Base-by-base conservation (phyloP, 2,329 filamentous ascomycete species). In the Xylaria sp. region DNA sequence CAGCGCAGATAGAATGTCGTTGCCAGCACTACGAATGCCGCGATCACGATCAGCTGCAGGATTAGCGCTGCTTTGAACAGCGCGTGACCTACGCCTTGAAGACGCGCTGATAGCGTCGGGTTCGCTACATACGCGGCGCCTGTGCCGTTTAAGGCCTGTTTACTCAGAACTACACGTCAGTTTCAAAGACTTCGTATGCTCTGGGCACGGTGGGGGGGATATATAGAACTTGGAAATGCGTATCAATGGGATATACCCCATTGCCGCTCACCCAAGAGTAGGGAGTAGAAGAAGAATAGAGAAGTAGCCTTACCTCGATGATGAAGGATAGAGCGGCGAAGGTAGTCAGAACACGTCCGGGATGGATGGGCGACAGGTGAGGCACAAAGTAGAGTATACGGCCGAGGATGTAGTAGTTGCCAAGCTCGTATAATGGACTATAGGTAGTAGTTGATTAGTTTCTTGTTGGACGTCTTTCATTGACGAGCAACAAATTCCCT, bases 301-400 rank as follows among this genome's bases (percentile, higher is more conserved):
- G 15, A 13, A 49, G 1, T 4, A 44, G n/a, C 11, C 58, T 48
- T 49, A 64, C 62, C 70, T 85, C 83, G 52, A 87, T 76, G 2
- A 84, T 63, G 5, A 66, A 71, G 19, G 81, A 84, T 38, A 82
- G 66, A 8, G 70, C 73, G 11, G 76, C 75, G 63, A 82, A 82
- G 2, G 76, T 79, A 4, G 75, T 75, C 29, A 81, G 66, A 23
- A 80, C 75, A 17, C 74, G 73, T 19, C 76, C 74, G 0, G 79
- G 79, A 33, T 79, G 74, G 23, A 81, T 74, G 0, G 85, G 84
- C 0, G 84, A 78, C 59, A 83, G 76, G 67, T 86, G 83, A 0
- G 85, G 85, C 8, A 86, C 78, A 71, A 87, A 87, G 71, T 82
- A 83, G 6, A 87, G 75, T 15, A 85, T 78, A 2, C 84, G 80